Base-by-base conservation (phyloP, 2,329 filamentous ascomycete species). In the Alternaria arbusti region DNA sequence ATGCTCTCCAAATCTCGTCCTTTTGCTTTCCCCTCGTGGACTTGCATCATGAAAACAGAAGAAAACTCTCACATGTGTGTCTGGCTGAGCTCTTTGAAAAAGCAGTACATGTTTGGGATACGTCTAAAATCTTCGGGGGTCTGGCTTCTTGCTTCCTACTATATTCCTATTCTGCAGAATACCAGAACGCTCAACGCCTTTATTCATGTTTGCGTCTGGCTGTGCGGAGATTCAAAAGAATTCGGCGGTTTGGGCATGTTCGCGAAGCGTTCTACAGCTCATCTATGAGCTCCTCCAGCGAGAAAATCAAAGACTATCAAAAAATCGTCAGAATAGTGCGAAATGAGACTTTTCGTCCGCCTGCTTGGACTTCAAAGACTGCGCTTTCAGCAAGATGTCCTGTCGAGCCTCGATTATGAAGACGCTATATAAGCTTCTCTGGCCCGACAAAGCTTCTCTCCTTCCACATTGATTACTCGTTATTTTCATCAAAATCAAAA, bases 311-410 rank as follows among this genome's bases (percentile, higher is more conserved):
- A 36, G 5, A 4, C 32, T 8, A 36, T 7, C 7, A 9, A 13
- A n/a, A 36, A 15, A 36, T 2, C 1, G 1, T 3, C 1, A 1
- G 0, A 15, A 15, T 0, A 36, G 30, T 0, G 3, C 0, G 1
- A 2, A 0, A 36, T 36, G 6, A 4, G 7, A 15, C 30, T 36
- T 36, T 5, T 3, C 5, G 32, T 2, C 4, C 4, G 7, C 7
- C 4, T 36, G 32, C 32, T 36, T 7, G 13, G 15, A 5, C 32
- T 36, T n/a, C 7, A 5, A 2, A 9, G 3, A 9, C 7, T 15
- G 1, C 6, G 1, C 0, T 36, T 0, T 3, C 32, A 0, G 32
- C 32, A 5, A 1, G 1, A 36, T 36, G 4, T n/a, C 15, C 32
- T 36, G 8, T 36, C 8, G 1, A 36, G 15, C 8, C 15, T 10